Evolutionary conservation across 1,284 basidiomycete species (phyloP).

Genomic region (Cutaneotrichosporon cavernicola): DNA sequence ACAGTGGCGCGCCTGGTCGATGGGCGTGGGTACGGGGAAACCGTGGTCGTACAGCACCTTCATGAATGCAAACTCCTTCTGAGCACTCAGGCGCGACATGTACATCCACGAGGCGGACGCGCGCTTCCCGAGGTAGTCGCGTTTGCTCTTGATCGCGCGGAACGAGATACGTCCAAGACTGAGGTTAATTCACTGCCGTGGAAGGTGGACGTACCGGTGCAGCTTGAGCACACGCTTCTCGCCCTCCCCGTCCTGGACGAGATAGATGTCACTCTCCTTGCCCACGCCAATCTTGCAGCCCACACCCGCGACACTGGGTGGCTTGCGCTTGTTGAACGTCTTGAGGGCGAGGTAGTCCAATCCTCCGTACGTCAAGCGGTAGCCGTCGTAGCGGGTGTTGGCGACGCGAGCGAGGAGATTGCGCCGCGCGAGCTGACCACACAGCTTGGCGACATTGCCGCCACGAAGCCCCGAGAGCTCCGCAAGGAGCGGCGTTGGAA

Average conservation of each 20-base stretch:
- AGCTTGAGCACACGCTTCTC: constrained; percentile 87
- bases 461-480: constrained; percentile 87
- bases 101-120: constrained; percentile 99
- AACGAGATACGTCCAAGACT: constrained; percentile 95
- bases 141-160: constrained; percentile 92
- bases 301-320: constrained; percentile 56
- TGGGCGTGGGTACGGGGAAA: constrained; percentile 89
- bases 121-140: constrained; percentile 94
- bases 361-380: constrained; percentile 93
- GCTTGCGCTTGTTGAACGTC: constrained; percentile 83
- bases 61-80: constrained; percentile 99
- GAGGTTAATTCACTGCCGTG: constrained; percentile 14
- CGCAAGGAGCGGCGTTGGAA: constrained; percentile 82
- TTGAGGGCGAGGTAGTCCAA: constrained; percentile 95
- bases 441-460: constrained; percentile 89
- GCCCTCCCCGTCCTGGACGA: constrained; percentile 80
- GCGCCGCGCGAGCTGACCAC: constrained; percentile 86
- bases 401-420: constrained; percentile 86
- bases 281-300: constrained; percentile 84
- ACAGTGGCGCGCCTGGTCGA: constrained; percentile 92
- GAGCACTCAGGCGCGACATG: constrained; percentile 91
- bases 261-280: constrained; percentile 96
- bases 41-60: constrained; percentile 91
- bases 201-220: constrained; percentile 63
- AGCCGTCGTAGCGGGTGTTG: constrained; percentile 94